phyloP scores from a whole-genome alignment of 768 basidiomycete genomes.

The Podaxis sp. region DNA sequence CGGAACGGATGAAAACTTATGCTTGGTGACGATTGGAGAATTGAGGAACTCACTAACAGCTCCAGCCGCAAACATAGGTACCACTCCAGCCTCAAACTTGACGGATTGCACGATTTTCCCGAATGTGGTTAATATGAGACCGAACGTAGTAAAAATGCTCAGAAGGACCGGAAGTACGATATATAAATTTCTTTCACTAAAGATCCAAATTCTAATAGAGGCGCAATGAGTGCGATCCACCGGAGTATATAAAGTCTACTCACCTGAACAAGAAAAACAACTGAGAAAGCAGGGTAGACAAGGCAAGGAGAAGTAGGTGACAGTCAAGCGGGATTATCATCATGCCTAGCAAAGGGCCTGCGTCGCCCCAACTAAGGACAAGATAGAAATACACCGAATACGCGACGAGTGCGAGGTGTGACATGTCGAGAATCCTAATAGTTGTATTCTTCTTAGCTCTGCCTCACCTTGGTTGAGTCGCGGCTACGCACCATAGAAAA shows the following conservation, averaged over 20 bases:
- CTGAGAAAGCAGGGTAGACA: conserved; percentile 18
- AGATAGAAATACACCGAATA: conserved; percentile 23
- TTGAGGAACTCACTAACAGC: not conserved
- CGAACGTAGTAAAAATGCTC: conserved; percentile 10
- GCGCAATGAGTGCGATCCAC: not conserved
- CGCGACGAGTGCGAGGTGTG: conserved; percentile 20
- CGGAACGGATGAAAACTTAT: not conserved
- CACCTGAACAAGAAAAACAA: conserved; percentile 20
- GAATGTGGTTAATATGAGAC: conserved; percentile 7
- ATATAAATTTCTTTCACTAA: conserved; percentile 14
- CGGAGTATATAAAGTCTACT: not conserved
- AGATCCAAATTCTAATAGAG: conserved; percentile 17
- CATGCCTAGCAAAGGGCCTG: not conserved
- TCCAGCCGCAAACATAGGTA: not conserved
- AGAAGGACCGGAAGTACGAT: conserved; percentile 9
- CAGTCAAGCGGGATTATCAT: conserved; percentile 14
- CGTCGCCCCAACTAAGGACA: conserved; percentile 20
- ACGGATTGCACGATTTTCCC: not conserved
- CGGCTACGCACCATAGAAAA: conserved; percentile 8
- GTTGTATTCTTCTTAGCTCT: not conserved
- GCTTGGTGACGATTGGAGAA: not conserved
- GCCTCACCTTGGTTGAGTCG: not conserved
- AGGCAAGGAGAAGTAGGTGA: conserved; percentile 19
- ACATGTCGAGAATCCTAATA: conserved; percentile 20
- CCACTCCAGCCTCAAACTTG: not conserved